Conservation (phyloP, 176 grass and related monocot species). For the Miscanthus lutarioriparius region DNA sequence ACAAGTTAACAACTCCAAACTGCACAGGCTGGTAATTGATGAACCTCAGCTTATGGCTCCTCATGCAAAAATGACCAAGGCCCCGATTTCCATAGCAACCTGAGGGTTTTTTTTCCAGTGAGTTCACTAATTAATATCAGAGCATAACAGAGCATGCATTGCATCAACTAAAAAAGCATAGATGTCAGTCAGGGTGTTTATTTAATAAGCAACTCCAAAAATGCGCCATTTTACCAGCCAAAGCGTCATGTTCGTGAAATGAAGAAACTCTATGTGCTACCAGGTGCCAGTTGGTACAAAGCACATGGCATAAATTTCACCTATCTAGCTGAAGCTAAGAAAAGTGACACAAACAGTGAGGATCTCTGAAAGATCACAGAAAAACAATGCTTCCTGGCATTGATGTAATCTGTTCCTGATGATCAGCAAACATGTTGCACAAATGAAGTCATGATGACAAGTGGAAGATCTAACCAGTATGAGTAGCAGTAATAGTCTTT, state of each 20-base stretch:
- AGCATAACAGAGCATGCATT: neutral
- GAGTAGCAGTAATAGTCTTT: neutral
- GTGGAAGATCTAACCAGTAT: neutral
- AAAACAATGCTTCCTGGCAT: neutral
- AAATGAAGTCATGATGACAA: neutral
- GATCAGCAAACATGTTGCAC: neutral
- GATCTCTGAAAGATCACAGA: neutral
- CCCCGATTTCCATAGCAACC: constrained; percentile 81
- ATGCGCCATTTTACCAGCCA: constrained; percentile 5
- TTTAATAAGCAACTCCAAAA: neutral
- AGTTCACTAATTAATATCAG: constrained; percentile 6
- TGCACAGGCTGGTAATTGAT: constrained; percentile 4
- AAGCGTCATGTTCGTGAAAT: neutral
- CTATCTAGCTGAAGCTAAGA: neutral
- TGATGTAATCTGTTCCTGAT: neutral
- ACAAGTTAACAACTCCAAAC: constrained; percentile 4
- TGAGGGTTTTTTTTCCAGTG: constrained; percentile 24
- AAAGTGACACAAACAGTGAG: neutral
- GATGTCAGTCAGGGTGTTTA: neutral
- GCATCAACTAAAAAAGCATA: neutral
- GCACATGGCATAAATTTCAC: neutral
- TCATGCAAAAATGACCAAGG: constrained; percentile 87
- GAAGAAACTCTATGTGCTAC: neutral
- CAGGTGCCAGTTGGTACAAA: neutral
- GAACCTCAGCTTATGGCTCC: constrained; percentile 56